A percentile compares a stretch with the other conserved stretches of the same genome.
phyloP scores from a whole-genome alignment of 768 basidiomycete species.

The Suillus sp. region DNA sequence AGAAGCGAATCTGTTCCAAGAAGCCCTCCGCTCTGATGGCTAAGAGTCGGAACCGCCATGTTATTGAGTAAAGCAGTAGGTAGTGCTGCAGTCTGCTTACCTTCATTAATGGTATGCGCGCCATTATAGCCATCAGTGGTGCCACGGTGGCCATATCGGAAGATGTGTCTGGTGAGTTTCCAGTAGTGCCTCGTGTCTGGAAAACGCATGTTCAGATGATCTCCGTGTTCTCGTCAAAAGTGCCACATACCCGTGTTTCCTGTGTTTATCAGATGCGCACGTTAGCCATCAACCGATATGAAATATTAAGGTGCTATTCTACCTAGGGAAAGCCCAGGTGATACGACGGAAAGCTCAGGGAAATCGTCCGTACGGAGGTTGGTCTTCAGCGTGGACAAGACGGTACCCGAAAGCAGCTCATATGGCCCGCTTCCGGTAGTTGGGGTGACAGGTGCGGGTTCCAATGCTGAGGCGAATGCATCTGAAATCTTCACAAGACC shows the following conservation, averaged over 20 bases:
- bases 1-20: slow-evolving; percentile 35
- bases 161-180: slow-evolving; percentile 48
- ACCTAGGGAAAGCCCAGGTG: slow-evolving; percentile 36
- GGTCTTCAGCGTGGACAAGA: slow-evolving; percentile 40
- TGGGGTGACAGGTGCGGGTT: slow-evolving; percentile 47
- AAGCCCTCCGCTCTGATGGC: slow-evolving; percentile 33
- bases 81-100: slow-evolving; percentile 14
- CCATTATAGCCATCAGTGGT: slow-evolving; percentile 38
- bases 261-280: slow-evolving; percentile 9
- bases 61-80: slow-evolving; percentile 14
- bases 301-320: slow-evolving; percentile 8
- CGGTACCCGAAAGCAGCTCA: slow-evolving; percentile 44
- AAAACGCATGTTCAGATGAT: slow-evolving; percentile 24
- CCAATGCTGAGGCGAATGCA: slow-evolving; percentile 36
- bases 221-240: slow-evolving; percentile 19
- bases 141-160: slow-evolving; percentile 45
- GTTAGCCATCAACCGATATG: slow-evolving; percentile 12
- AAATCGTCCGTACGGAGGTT: slow-evolving; percentile 30
- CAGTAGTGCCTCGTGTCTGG: slow-evolving; percentile 49
- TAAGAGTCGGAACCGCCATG: slow-evolving; percentile 10
- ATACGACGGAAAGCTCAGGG: slow-evolving; percentile 32
- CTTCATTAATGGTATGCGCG: slow-evolving; percentile 32
- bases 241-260: slow-evolving; percentile 26
- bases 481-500: slow-evolving; percentile 43
- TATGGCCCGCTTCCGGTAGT: slow-evolving; percentile 39